Conservation (phyloP, 2,329 filamentous ascomycete species). For the Metarhizium album region DNA sequence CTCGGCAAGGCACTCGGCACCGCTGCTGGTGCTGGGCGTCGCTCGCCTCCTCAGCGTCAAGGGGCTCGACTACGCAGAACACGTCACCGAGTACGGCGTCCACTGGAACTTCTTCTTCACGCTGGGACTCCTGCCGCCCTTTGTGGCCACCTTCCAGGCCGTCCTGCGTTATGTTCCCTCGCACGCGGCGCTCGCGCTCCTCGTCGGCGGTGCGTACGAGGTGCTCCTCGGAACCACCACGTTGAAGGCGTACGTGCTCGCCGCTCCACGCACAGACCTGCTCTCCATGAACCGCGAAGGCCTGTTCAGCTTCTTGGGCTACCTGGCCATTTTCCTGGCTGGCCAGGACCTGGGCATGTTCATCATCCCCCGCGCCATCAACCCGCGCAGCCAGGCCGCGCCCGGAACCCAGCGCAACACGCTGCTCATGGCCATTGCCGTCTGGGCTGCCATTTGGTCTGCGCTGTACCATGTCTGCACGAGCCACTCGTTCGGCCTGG, state of each 20-base stretch:
- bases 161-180: conserved; percentile 61
- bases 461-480: conserved; percentile 60
- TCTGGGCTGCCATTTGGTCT: conserved; percentile 59
- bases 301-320: conserved; percentile 88
- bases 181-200: conserved; percentile 62
- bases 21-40: conserved; percentile 69
- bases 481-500: conserved; percentile 57
- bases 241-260: conserved; percentile 75
- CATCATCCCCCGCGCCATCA: conserved; percentile 54
- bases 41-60: conserved; percentile 83
- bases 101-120: conserved; percentile 99
- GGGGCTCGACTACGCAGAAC: conserved; percentile 89
- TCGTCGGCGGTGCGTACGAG: conserved; percentile 63
- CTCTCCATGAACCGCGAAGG: conserved; percentile 90
- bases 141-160: conserved; percentile 73
- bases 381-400: conserved; percentile 29
- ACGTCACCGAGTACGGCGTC: conserved; percentile 93
- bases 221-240: conserved; percentile 61
- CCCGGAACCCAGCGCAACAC: conserved; percentile 39
- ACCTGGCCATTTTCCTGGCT: conserved; percentile 86
- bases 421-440: conserved; percentile 51
- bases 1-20: conserved; percentile 71
- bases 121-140: conserved; percentile 75
- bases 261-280: conserved; percentile 66
- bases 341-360: conserved; percentile 77